Percentiles rank a stretch among this genome's conserved stretches.
phyloP scores from a whole-genome alignment of 2,329 filamentous ascomycete species.

The Pseudopyrenochaeta lycopersici region DNA sequence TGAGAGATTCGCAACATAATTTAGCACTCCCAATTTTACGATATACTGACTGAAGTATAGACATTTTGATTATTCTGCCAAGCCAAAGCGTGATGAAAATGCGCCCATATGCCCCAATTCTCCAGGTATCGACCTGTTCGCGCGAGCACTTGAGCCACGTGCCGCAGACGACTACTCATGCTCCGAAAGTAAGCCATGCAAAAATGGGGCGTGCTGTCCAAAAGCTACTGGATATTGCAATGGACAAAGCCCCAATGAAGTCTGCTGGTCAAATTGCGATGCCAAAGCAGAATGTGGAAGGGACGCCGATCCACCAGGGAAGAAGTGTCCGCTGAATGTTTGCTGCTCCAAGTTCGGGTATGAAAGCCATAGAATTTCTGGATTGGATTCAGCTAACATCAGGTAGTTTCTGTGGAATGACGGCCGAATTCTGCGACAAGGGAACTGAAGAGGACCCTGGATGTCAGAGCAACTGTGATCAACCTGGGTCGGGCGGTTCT shows the following conservation, averaged over 20 bases:
- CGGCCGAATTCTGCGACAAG: slow-evolving; percentile 4
- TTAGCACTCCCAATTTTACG: too few relatives aligned
- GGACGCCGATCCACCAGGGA: background rate
- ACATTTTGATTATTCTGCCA: too few relatives aligned
- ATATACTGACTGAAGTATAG: too few relatives aligned
- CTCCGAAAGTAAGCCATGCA: too few relatives aligned
- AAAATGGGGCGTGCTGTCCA: background rate
- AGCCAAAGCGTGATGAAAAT: too few relatives aligned
- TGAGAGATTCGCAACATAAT: too few relatives aligned
- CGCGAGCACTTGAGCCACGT: too few relatives aligned
- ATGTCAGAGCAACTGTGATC: slow-evolving; percentile 12
- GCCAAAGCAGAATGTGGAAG: slow-evolving; percentile 8
- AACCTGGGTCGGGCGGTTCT: background rate
- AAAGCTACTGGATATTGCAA: background rate
- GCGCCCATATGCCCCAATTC: too few relatives aligned
- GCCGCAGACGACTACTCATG: too few relatives aligned
- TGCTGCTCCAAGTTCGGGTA: slow-evolving; percentile 1
- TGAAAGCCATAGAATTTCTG: too few relatives aligned
- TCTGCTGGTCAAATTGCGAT: slow-evolving; percentile 5
- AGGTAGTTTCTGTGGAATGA: slow-evolving; percentile 5
- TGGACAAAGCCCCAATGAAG: background rate
- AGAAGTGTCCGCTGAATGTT: slow-evolving; percentile 3
- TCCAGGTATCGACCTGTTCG: too few relatives aligned
- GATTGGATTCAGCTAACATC: too few relatives aligned
- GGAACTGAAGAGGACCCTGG: background rate